Evolutionary conservation across 768 basidiomycete species (phyloP).

Genomic region (Podaxis sp.): DNA sequence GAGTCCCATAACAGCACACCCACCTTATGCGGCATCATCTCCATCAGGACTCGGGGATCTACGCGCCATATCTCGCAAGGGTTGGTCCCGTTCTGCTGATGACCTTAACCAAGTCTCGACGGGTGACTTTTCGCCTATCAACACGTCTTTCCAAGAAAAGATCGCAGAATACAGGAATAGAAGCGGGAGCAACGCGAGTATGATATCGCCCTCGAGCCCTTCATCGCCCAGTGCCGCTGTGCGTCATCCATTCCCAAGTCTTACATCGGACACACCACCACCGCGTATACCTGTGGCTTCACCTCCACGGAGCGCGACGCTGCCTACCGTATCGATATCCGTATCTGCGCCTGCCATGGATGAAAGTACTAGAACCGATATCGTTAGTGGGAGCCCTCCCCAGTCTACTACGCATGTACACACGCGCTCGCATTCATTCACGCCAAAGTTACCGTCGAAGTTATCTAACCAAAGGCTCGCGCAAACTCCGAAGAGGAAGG

Average conservation of each 20-base stretch:
- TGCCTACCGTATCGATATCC: constrained; percentile 46
- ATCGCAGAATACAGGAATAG: constrained; percentile 66
- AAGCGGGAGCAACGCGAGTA: constrained; percentile 55
- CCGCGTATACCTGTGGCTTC: constrained; percentile 20
- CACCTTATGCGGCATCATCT: constrained; percentile 21
- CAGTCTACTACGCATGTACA: constrained; percentile 46
- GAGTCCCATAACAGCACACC: constrained; percentile 29
- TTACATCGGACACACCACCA: constrained; percentile 31
- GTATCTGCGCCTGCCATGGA: constrained; percentile 44
- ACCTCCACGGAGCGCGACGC: constrained; percentile 33
- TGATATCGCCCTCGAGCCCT: constrained; percentile 35
- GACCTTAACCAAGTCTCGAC: constrained; percentile 62
- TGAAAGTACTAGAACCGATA: constrained; percentile 15
- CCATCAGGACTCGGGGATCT: constrained; percentile 57
- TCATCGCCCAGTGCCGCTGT: constrained; percentile 30
- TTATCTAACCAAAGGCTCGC: constrained; percentile 44
- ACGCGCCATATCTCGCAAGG: constrained; percentile 64
- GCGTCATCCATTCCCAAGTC: constrained; percentile 44
- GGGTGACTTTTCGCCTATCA: constrained; percentile 35
- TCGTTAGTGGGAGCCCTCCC: constrained; percentile 5
- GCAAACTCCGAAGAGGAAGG: constrained; percentile 53
- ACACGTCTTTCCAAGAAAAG: constrained; percentile 57
- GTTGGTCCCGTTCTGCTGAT: constrained; percentile 81
- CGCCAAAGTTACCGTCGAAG: constrained; percentile 71
- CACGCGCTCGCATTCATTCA: constrained; percentile 67